These are phyloP conservation scores for Leccinellum albellum DNA, from an alignment of 768 basidiomycete species.

Conservation along the genomic window DNA sequence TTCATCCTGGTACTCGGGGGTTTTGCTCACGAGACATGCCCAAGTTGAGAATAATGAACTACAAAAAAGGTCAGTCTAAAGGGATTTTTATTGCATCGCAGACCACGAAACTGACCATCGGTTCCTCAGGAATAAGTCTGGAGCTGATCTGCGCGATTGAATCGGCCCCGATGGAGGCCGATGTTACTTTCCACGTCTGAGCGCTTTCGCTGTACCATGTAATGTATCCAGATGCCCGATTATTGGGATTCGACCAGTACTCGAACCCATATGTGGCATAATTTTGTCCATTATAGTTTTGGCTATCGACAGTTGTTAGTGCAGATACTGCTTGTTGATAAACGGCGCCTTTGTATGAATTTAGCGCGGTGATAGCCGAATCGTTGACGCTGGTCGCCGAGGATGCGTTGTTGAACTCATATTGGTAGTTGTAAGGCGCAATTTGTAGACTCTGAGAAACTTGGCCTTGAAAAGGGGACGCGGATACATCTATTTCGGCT, in stretches of 20 bases:
- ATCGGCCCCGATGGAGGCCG: constrained; percentile 68
- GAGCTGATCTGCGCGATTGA: constrained; percentile 50
- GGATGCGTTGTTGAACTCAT: constrained; percentile 53
- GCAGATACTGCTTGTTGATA: constrained; percentile 77
- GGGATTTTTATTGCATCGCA: background rate
- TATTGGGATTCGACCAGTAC: constrained; percentile 70
- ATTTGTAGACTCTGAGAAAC: constrained; percentile 80
- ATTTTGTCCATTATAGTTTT: constrained; percentile 50
- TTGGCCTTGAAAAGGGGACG: constrained; percentile 49
- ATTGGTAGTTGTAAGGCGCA: constrained; percentile 75
- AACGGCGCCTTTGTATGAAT: constrained; percentile 65
- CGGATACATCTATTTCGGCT: constrained; percentile 58
- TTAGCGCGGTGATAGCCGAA: constrained; percentile 47
- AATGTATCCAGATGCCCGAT: constrained; percentile 68
- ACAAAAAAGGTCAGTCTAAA: constrained; percentile 10
- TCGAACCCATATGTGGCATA: constrained; percentile 74
- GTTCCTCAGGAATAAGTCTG: constrained; percentile 82
- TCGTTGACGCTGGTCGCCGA: constrained; percentile 55
- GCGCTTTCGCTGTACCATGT: constrained; percentile 74
- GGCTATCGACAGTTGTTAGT: constrained; percentile 50
- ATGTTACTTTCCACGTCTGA: constrained; percentile 68
- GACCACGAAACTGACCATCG: constrained; percentile 62
- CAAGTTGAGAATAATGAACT: constrained; percentile 85
- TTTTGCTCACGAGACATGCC: constrained; percentile 61
- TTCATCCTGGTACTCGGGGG: background rate